phyloP scores from a whole-genome alignment of 2,329 filamentous ascomycete genomes.

The Alternaria brassicae region DNA sequence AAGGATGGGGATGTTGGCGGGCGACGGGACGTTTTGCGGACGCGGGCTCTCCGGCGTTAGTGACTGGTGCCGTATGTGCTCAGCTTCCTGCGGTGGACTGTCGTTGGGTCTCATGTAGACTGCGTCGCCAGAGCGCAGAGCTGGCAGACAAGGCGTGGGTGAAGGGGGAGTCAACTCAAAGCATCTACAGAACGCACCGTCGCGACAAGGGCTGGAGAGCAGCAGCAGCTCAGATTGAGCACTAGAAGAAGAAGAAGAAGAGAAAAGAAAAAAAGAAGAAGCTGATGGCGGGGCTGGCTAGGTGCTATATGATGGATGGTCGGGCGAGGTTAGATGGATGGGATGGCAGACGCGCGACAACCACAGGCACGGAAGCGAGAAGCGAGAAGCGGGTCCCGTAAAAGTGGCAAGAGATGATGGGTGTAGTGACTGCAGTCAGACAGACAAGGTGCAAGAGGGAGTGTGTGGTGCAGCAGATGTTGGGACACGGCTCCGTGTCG shows the following conservation, averaged over 20 bases:
- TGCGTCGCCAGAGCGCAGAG: constrained; percentile 36
- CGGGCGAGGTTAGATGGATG: constrained; percentile 6
- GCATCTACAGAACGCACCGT: constrained; percentile 28
- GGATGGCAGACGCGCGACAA: constrained; percentile 3
- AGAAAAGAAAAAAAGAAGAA: not conserved
- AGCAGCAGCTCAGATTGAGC: constrained; percentile 9
- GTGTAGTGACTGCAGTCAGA: no score
- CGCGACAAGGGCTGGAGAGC: constrained; percentile 24
- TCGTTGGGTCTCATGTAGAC: constrained; percentile 62
- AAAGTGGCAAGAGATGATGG: constrained; percentile 23
- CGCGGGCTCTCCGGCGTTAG: constrained; percentile 75
- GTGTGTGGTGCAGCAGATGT: constrained; percentile 25
- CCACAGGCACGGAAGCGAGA: constrained; percentile 13
- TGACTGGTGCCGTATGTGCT: constrained; percentile 69
- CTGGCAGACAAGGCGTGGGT: constrained; percentile 16
- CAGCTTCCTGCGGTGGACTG: constrained; percentile 62
- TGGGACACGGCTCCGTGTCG: constrained; percentile 20
- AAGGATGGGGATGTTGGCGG: constrained; percentile 72
- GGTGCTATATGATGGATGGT: constrained; percentile 22
- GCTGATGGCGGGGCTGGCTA: constrained; percentile 25
- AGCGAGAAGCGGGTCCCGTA: constrained; percentile 17
- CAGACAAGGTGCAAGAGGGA: constrained; percentile 13
- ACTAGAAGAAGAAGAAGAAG: constrained; percentile 6
- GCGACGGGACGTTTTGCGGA: constrained; percentile 71
- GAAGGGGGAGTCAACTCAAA: constrained; percentile 24